Evolutionary conservation across 140 eudicot species (phyloP).

Genomic region (Flaveria floridana): DNA sequence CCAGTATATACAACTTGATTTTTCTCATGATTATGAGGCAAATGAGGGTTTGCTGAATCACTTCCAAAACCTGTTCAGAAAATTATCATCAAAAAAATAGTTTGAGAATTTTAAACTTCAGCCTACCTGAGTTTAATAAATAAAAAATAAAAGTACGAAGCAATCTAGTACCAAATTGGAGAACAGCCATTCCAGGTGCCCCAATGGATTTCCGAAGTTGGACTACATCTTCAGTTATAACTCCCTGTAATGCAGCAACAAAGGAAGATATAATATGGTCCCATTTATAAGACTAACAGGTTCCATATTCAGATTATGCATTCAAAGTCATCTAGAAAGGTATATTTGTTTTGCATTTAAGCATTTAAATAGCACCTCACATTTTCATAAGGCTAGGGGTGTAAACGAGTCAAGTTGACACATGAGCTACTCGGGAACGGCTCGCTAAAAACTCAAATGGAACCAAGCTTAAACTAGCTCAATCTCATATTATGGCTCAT

Average conservation of each 20-base stretch:
- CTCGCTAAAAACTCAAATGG: too few relatives aligned
- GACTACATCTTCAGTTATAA: conserved; percentile 95
- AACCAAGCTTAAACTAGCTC: too few relatives aligned
- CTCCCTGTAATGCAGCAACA: conserved; percentile 60
- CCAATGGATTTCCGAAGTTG: conserved; percentile 83
- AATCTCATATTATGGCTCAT: too few relatives aligned
- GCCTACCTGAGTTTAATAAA: not conserved
- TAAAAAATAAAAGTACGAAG: not conserved
- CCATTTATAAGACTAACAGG: not conserved
- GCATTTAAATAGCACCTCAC: conserved; percentile 11
- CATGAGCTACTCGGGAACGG: too few relatives aligned
- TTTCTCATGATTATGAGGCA: conserved; percentile 89
- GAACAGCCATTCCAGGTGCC: conserved; percentile 99
- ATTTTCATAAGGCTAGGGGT: not conserved
- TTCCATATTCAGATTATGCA: conserved; percentile 19
- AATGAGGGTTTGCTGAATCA: conserved; percentile 93
- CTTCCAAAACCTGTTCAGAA: conserved; percentile 76
- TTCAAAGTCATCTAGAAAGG: not conserved
- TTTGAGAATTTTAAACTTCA: not conserved
- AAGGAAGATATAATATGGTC: not conserved
- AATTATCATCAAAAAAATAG: conserved; percentile 12
- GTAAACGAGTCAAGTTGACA: too few relatives aligned
- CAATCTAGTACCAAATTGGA: conserved; percentile 71
- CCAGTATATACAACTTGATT: conserved; percentile 98
- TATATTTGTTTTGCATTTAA: conserved; percentile 7